Evolutionary conservation across 257 asterid species (phyloP).

Genomic region (Mentha longifolia): DNA sequence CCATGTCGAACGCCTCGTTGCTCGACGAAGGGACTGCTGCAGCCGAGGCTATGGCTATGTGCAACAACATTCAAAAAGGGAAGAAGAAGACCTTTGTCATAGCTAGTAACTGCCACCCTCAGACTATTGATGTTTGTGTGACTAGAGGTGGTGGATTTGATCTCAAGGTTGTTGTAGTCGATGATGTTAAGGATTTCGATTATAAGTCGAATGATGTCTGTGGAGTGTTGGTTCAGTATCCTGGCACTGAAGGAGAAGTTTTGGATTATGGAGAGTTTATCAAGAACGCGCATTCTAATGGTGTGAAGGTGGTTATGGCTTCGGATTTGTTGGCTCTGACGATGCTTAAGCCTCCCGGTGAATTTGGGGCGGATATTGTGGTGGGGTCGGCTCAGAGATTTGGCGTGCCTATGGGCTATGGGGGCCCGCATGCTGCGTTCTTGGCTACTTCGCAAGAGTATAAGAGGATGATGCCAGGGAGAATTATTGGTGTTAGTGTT

Average conservation of each 20-base stretch:
- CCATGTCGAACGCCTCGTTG: slow-evolving; percentile 95
- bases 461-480: slow-evolving; percentile 95
- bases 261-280: slow-evolving; percentile 73
- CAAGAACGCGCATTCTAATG: slow-evolving; percentile 72
- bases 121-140: slow-evolving; percentile 75
- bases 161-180: slow-evolving; percentile 61
- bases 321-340: slow-evolving; percentile 86
- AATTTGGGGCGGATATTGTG: slow-evolving; percentile 83
- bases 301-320: slow-evolving; percentile 93
- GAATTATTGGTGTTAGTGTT: slow-evolving; percentile 86
- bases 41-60: slow-evolving; percentile 96
- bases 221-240: slow-evolving; percentile 89
- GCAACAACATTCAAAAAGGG: slow-evolving; percentile 77
- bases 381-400: slow-evolving; percentile 94
- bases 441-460: slow-evolving; percentile 95
- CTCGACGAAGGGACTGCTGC: slow-evolving; percentile 91
- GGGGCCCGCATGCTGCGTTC: slow-evolving; percentile 96
- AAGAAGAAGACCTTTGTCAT: slow-evolving; percentile 78
- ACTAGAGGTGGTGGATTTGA: slow-evolving; percentile 84
- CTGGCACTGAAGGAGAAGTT: slow-evolving; percentile 86
- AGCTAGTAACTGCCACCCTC: slow-evolving; percentile 84
- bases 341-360: slow-evolving; percentile 86
- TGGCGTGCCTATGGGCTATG: slow-evolving; percentile 95
- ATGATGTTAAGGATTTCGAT: slow-evolving; percentile 61
- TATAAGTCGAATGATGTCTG: slow-evolving; percentile 74